Base-by-base conservation (phyloP, 176 grass and related monocot genomes). In the Otatea glauca region DNA sequence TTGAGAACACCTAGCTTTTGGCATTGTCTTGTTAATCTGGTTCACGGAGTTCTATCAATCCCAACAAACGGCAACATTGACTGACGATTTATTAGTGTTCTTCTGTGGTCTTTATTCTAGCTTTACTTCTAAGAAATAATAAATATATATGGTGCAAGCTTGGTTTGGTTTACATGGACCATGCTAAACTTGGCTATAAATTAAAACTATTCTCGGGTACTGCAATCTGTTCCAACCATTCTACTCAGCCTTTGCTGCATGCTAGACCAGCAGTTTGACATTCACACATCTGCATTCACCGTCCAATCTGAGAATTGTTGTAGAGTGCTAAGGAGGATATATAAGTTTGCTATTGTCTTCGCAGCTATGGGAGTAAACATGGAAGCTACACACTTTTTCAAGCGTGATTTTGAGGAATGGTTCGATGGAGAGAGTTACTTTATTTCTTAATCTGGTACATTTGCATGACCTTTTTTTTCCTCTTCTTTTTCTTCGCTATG, bases 301-400 rank as follows among this genome's bases (percentile, higher is more conserved):
- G 6, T 48, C 21, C 25, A 71, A 23, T 71, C 14, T 32, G 25
- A 17, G 27, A 50, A 49, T 47, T 82, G 14, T 81, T 69, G 11
- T 71, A 92, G 88, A 58, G 51, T 81, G 85, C 82, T 24, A 88
- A 88, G 77, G 92, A 94, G 5, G 93, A 95, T 47, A 94, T 90
- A 29, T 29, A 29, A 29, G 29, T 95, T 95, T 86, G 93, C 90
- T 41, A 92, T 95, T 50, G 90, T 95, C 6, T 92, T 95, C 86
- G 93, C 88, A 20, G 93, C 90, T 80, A 92, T 95, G 93, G 93
- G 90, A 86, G 93, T 95, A 49, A 95, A 95, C 71, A 95, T 92
- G 93, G 93, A 94, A 86, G 90, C 93, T 72, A 88, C 93, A 68
- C 88, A 92, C 72, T 94, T 92, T 85, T 94, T 94, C 74, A 94